Evolutionary conservation across 2,329 filamentous ascomycete genomes (phyloP), one percentile per base, ranked within the genome.

Genomic region (Xylaria polymorpha): DNA sequence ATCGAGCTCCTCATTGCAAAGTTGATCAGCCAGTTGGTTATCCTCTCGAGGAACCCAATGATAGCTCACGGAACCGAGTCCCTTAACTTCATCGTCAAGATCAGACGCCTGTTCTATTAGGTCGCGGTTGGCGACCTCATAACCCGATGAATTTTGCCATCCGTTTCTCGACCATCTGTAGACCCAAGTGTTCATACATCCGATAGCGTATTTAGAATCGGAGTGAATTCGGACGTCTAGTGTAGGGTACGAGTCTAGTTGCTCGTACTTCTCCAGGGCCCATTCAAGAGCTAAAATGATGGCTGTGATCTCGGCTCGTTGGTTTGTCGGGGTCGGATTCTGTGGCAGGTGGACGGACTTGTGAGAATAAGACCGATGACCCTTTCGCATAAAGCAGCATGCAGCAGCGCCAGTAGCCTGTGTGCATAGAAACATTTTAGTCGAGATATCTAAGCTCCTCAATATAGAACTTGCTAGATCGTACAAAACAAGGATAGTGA

Each of bases 231-330:
- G 77, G 53, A 82, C 72, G 0, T 68, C 6, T 3, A 81, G 5
- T 0, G 18, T 15, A 0, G 78, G 78, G 4, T 35, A 5, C 0
- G 8, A 7, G 9, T 71, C 0, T 2, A 80, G 69, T 2, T 73
- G 44, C 0, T 72, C 0, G 44, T 74, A 74, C 61, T 65, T 75
- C 15, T 77, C 53, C 41, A 88, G 68, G 9, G 85, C 86, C 62
- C 85, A 76, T 18, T 83, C 78, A 37, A 88, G 79, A 20, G 81
- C 86, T 48, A 87, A 61, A 50, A 87, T 84, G 63, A 81, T 73
- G 46, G 78, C 79, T 1, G 64, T 64, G 20, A 82, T 68, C 64
- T 83, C 80, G 10, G 80, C 80, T 62, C 79, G 71, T 67, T 80
- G 79, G 61, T 75, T 81, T 3, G 80, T 81, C 7, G 75, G 73